Evolutionary conservation across 1,284 basidiomycete species (phyloP), one percentile per base, ranked within the genome.

Genomic region (Ustilago sp.): DNA sequence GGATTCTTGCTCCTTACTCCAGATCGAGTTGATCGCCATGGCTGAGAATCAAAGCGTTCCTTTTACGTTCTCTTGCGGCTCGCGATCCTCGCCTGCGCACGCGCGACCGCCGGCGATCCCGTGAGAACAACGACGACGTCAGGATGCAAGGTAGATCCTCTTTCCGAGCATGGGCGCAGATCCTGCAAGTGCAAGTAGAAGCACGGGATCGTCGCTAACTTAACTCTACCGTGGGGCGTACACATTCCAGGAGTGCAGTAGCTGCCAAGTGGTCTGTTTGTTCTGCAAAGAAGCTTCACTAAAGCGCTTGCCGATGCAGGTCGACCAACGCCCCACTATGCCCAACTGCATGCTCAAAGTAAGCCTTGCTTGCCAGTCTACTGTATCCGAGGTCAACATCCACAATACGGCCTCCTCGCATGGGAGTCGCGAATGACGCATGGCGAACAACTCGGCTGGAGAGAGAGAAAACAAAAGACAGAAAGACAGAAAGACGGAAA

Each of bases 221-320:
- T 15, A 8, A 15, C 41, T 15, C 12, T 45, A 51, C 48, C 19
- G 15, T 36, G 31, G 51, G 51, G 8, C 32, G 31, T 48, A 23
- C 23, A 13, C 13, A 43, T 28, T 38, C 23, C 23, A 13, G 52
- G 60, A 32, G 36, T 11, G 17, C 1, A 19, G 17, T 23, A 11
- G 8, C 12, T 39, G 36, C 8, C 53, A 23, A 15, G 12, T 28
- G 23, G 23, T 41, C 11, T 19, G 56, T 38, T n/a, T 32, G 23
- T 60, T 59, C 58, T 50, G 36, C 36, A 50, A 15, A 61, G 47
- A 57, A 67, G 39, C 36, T 57, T 34, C 19, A 19, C 35, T 6
- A 9, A 32, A n/a, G 38, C 23, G n/a, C 51, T 36, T 41, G 54
- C 51, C 39, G 66, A 68, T 59, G 60, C 66, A 58, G 35, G 60